phyloP scores from a whole-genome alignment of 108 stramenopile genomes.

The Ochromonas danica region DNA sequence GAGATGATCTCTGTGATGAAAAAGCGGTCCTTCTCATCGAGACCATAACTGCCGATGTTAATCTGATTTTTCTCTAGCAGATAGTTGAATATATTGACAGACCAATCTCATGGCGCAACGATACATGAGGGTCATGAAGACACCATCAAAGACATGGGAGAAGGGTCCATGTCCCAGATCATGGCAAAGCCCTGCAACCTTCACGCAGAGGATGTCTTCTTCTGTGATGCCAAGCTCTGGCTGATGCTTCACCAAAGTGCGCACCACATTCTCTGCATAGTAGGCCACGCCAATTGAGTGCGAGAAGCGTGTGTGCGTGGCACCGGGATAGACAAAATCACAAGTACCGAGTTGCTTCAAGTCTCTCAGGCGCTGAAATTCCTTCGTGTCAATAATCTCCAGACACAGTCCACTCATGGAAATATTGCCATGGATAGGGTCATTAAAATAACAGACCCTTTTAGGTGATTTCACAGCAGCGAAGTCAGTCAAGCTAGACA shows the following conservation, averaged over 20 bases:
- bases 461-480: conserved; percentile 21
- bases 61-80: conserved; percentile 45
- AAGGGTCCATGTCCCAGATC: conserved; percentile 75
- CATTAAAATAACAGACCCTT: conserved; percentile 10
- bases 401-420: conserved; percentile 23
- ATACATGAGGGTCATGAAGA: conserved; percentile 45
- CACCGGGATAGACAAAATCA: conserved; percentile 65
- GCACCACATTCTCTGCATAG: conserved; percentile 66
- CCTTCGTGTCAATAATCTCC: conserved; percentile 68
- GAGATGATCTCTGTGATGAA: conserved; percentile 79
- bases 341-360: conserved; percentile 77
- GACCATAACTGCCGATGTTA: conserved; percentile 48
- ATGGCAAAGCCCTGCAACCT: conserved; percentile 83
- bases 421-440: conserved; percentile 20
- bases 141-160: conserved; percentile 73
- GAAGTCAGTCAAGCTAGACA: conserved; percentile 10
- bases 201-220: conserved; percentile 82
- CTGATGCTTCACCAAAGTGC: conserved; percentile 56
- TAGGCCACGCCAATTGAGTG: conserved; percentile 80
- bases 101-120: conserved; percentile 26
- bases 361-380: conserved; percentile 75
- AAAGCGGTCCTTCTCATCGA: conserved; percentile 74
- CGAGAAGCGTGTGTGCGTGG: conserved; percentile 79
- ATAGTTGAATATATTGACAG: conserved; percentile 42
- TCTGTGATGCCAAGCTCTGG: conserved; percentile 63